These are phyloP conservation scores for Yarrowia galli DNA, from an alignment of 1,139 yeast genomes.

Conservation along the genomic window DNA sequence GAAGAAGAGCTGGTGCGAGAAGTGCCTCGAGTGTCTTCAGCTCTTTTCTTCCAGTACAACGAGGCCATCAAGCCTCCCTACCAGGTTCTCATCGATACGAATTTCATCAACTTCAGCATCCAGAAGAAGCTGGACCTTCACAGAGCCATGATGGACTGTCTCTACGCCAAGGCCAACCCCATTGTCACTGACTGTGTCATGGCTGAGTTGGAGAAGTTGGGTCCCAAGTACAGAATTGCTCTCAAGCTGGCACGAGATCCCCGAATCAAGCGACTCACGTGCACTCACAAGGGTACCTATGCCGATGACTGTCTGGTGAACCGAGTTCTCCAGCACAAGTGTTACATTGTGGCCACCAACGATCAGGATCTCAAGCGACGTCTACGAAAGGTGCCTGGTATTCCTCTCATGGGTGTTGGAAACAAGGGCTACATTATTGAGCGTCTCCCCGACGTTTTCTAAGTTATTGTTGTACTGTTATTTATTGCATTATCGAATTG, in stretches of 20 bases:
- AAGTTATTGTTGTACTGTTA: conserved; percentile 42
- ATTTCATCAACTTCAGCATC: conserved; percentile 93
- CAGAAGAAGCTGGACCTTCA: conserved; percentile 93
- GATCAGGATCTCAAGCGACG: conserved; percentile 98
- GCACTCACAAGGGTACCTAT: conserved; percentile 94
- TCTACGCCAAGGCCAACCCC: conserved; percentile 95
- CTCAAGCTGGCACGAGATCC: conserved; percentile 92
- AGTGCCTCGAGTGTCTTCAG: conserved; percentile 94
- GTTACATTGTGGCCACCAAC: conserved; percentile 96
- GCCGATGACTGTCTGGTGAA: conserved; percentile 97
- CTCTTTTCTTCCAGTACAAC: conserved; percentile 92
- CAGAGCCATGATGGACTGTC: conserved; percentile 94
- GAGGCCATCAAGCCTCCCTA: conserved; percentile 96
- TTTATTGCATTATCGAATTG: conserved; percentile 3
- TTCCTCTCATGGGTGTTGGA: conserved; percentile 96
- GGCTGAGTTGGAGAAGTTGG: conserved; percentile 96
- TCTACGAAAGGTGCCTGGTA: conserved; percentile 94
- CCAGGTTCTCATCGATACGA: conserved; percentile 93
- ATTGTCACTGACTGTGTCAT: conserved; percentile 95
- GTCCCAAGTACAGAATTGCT: conserved; percentile 93
- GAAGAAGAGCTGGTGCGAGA: conserved; percentile 85
- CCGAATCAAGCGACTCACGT: conserved; percentile 81
- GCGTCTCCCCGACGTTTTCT: conserved; percentile 92
- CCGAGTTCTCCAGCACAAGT: conserved; percentile 92
- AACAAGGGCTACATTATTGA: conserved; percentile 91